phyloP scores from a whole-genome alignment of 2,329 filamentous ascomycete species.

The Exserohilum rostratum region DNA sequence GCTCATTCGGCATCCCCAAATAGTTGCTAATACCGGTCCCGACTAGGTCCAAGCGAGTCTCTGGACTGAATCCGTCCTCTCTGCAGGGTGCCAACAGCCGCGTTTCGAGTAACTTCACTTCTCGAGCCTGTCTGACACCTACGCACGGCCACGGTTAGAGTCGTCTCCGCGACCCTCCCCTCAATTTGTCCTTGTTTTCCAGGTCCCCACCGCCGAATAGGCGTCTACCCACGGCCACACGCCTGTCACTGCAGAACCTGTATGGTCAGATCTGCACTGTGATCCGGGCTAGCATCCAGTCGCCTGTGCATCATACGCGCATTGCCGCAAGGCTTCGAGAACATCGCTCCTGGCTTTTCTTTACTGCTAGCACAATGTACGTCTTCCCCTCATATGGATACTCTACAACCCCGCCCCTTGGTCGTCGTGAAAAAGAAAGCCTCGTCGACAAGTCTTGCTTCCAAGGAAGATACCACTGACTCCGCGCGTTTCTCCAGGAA shows the following conservation, averaged over 20 bases:
- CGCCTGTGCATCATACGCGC: conserved; percentile 40
- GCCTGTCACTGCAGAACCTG: conserved; percentile 34
- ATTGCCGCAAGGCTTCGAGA: conserved; percentile 27
- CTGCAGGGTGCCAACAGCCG: conserved; percentile 29
- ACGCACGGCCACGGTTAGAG: conserved; percentile 35
- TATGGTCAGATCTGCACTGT: conserved; percentile 41
- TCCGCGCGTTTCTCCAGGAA: conserved; percentile 70
- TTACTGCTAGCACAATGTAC: conserved; percentile 45
- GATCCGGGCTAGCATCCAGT: conserved; percentile 32
- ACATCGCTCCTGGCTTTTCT: conserved; percentile 26
- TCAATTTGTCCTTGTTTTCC: conserved; percentile 32
- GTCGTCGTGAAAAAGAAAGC: conserved; percentile 41
- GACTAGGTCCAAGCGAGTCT: conserved; percentile 35
- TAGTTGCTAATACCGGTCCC: conserved; percentile 31
- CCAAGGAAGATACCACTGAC: conserved; percentile 48
- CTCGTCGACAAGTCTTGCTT: conserved; percentile 44
- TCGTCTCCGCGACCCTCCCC: conserved; percentile 28
- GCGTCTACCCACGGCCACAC: conserved; percentile 37
- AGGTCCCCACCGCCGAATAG: conserved; percentile 35
- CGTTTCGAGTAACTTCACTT: conserved; percentile 36
- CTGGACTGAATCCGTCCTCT: conserved; percentile 27
- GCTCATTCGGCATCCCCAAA: conserved; percentile 35
- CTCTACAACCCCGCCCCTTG: conserved; percentile 36
- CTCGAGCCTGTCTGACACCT: conserved; percentile 32
- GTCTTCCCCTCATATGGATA: conserved; percentile 45